Evolutionary conservation across 345 rosid species (phyloP).

Genomic region (Hypericum androsaemum): DNA sequence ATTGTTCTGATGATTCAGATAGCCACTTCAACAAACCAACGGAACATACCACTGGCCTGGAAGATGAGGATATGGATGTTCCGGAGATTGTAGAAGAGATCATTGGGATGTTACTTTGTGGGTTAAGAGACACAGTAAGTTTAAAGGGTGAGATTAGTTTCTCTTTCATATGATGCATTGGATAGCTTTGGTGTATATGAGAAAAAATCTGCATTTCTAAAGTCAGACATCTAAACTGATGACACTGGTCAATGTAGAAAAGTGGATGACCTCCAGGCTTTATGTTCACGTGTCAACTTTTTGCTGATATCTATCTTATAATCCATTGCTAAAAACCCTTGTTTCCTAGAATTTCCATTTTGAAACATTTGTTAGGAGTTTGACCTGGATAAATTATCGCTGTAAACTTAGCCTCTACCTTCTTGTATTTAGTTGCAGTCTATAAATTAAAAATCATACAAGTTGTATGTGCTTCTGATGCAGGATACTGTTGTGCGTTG

Average conservation of each 20-base stretch:
- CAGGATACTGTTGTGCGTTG: conserved; percentile 98
- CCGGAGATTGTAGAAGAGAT: conserved; percentile 87
- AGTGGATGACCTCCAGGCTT: too few species aligned
- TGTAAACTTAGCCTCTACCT: background rate
- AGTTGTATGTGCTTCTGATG: conserved; percentile 12
- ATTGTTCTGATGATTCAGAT: conserved; percentile 19
- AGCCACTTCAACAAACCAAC: conserved; percentile 22
- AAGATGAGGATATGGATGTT: conserved; percentile 76
- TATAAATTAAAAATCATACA: background rate
- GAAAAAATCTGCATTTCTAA: too few species aligned
- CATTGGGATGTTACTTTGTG: conserved; percentile 77
- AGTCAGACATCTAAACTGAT: too few species aligned
- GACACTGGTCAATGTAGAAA: too few species aligned
- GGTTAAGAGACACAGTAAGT: conserved; percentile 85
- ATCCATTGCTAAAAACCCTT: too few species aligned
- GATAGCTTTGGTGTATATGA: too few species aligned
- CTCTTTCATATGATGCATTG: too few species aligned
- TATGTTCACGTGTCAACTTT: too few species aligned
- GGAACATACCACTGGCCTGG: conserved; percentile 22
- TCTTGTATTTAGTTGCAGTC: background rate
- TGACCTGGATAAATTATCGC: background rate
- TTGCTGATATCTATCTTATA: too few species aligned
- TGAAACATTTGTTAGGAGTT: too few species aligned
- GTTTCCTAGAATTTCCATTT: too few species aligned
- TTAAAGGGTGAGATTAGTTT: conserved; percentile 22